Conservation (phyloP, 768 basidiomycete genomes). For the Hericium alpestre region DNA sequence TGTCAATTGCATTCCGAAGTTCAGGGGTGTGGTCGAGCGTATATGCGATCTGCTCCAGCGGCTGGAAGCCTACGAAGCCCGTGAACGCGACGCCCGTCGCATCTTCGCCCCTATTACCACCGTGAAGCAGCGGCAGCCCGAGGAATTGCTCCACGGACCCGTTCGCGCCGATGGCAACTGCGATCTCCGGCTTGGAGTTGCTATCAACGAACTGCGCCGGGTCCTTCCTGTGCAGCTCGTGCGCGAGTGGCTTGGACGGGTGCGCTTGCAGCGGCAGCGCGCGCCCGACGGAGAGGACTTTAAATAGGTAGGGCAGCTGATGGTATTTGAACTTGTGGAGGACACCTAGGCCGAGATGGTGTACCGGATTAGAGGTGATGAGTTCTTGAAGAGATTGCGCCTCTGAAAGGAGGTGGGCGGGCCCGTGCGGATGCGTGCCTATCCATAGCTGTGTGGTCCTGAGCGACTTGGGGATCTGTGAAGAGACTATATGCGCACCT, state of each 20-base stretch:
- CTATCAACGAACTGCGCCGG: slow-evolving; percentile 34
- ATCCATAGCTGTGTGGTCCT: slow-evolving; percentile 39
- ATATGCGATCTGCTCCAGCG: slow-evolving; percentile 31
- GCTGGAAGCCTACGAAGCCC: slow-evolving; percentile 47
- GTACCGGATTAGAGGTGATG: slow-evolving; percentile 16
- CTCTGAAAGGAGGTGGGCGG: slow-evolving; percentile 26
- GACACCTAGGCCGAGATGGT: slow-evolving; percentile 37
- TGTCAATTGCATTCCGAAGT: slow-evolving; percentile 28
- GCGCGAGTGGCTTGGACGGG: slow-evolving; percentile 38
- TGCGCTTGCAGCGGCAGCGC: slow-evolving; percentile 46
- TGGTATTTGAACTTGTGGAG: slow-evolving; percentile 48
- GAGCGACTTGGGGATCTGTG: not conserved
- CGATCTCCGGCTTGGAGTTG: slow-evolving; percentile 55
- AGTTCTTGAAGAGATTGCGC: slow-evolving; percentile 24
- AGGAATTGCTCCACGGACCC: slow-evolving; percentile 5
- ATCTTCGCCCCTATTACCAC: not conserved
- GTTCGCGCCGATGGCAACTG: slow-evolving; percentile 37
- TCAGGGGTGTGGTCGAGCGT: slow-evolving; percentile 35
- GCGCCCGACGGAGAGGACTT: slow-evolving; percentile 41
- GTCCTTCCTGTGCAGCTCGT: slow-evolving; percentile 31
- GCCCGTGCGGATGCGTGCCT: slow-evolving; percentile 46
- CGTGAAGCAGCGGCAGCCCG: not conserved
- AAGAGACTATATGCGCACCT: slow-evolving; percentile 24
- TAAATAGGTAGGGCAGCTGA: slow-evolving; percentile 44
- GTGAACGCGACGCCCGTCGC: slow-evolving; percentile 15